Percentiles rank a stretch among this genome's conserved stretches.
These are phyloP conservation scores for Ustilago curta DNA, from an alignment of 1,284 basidiomycete genomes.

Conservation along the genomic window DNA sequence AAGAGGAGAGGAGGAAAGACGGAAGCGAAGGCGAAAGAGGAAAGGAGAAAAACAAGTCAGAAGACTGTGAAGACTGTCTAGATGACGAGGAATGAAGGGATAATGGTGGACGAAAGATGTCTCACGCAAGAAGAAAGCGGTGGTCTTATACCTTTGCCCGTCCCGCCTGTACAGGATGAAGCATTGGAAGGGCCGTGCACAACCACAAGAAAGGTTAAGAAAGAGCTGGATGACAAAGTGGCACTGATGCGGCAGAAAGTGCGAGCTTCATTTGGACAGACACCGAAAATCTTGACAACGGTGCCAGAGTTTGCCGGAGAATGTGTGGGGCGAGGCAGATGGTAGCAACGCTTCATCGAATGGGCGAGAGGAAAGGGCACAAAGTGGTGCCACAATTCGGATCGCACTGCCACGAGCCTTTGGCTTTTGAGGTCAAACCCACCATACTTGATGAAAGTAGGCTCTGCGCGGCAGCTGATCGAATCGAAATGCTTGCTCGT, in stretches of 20 bases:
- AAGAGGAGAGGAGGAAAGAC: background rate
- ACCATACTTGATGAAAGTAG: background rate
- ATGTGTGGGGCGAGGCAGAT: background rate
- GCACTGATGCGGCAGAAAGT: background rate
- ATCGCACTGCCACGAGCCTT: background rate
- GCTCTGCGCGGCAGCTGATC: background rate
- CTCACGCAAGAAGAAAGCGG: background rate
- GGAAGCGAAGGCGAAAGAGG: background rate
- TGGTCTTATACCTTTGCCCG: background rate
- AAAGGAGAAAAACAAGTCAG: background rate
- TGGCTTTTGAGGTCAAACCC: background rate
- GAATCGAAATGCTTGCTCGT: background rate
- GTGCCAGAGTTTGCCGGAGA: background rate
- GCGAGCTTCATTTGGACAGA: slow-evolving; percentile 1
- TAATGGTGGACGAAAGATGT: background rate
- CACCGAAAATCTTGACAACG: slow-evolving; percentile 2
- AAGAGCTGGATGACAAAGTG: background rate
- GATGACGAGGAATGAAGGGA: background rate
- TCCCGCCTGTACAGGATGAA: too few relatives aligned
- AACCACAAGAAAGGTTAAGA: background rate
- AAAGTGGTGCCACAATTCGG: background rate
- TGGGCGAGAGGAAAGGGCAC: too few relatives aligned
- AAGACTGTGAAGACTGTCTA: background rate
- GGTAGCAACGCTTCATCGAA: background rate
- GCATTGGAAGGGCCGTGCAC: too few relatives aligned